Conservation (phyloP, 441 rosid species). For the Pelargonium fulgidum region DNA sequence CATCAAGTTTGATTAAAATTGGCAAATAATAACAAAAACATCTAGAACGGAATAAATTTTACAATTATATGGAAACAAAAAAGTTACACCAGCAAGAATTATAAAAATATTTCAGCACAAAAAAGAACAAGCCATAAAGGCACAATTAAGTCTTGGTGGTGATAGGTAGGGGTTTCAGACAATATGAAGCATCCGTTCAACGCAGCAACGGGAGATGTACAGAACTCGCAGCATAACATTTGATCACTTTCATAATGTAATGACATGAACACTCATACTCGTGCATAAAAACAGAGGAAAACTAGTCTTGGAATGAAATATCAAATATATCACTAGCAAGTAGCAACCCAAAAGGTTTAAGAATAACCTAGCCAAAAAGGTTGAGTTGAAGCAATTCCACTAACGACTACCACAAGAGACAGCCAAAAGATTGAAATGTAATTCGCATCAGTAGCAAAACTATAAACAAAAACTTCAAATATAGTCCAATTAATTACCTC, state of each 20-base stretch:
- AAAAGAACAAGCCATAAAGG: neutral
- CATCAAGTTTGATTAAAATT: slow-evolving; percentile 12
- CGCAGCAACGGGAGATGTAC: slow-evolving; percentile 14
- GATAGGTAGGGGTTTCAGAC: neutral
- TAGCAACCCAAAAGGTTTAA: neutral
- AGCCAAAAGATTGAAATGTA: neutral
- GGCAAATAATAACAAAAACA: neutral
- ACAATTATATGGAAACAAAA: slow-evolving; percentile 7
- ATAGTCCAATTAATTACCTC: slow-evolving; percentile 46
- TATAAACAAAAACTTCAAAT: slow-evolving; percentile 12
- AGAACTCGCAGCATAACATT: slow-evolving; percentile 9
- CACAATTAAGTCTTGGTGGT: slow-evolving; percentile 1
- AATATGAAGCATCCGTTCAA: slow-evolving; percentile 11
- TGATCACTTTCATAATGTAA: slow-evolving; percentile 10
- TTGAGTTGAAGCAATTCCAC: neutral
- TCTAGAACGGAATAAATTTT: neutral
- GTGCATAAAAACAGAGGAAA: neutral
- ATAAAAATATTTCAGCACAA: slow-evolving; percentile 15
- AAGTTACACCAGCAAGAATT: slow-evolving; percentile 8
- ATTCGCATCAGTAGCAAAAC: neutral
- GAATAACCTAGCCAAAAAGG: neutral
- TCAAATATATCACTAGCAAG: neutral
- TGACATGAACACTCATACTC: neutral
- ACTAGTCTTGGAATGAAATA: neutral
- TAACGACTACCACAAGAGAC: neutral